These are phyloP conservation scores for Spongospora subterranea DNA, from an alignment of 208 protist species.

Conservation along the genomic window DNA sequence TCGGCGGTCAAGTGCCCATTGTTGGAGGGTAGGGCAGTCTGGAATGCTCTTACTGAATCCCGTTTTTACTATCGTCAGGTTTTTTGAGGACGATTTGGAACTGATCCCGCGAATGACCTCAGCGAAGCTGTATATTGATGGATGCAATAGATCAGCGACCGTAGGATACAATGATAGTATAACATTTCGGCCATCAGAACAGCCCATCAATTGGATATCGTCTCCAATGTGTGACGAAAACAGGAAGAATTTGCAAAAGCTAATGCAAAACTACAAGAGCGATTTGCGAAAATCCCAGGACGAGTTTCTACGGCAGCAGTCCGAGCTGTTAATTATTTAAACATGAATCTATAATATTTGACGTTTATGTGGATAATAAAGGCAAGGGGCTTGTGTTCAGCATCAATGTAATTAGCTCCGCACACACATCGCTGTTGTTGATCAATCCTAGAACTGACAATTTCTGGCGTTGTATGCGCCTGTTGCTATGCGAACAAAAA, in stretches of 20 bases:
- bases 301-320: conserved; percentile 19
- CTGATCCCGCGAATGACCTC: conserved; percentile 44
- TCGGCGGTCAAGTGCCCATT: conserved; percentile 26
- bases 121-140: conserved; percentile 33
- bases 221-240: conserved; percentile 6
- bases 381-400: too few species aligned
- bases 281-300: neutral
- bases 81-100: conserved; percentile 19
- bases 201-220: conserved; percentile 43
- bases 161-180: conserved; percentile 30
- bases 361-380: too few species aligned
- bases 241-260: neutral
- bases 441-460: neutral
- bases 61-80: neutral
- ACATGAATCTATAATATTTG: neutral
- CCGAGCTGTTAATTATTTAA: neutral
- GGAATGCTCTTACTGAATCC: neutral
- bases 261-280: neutral
- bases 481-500: neutral
- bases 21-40: neutral
- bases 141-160: neutral
- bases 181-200: conserved; percentile 40
- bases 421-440: too few species aligned
- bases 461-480: neutral
- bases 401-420: too few species aligned